Evolutionary conservation across 2,329 filamentous ascomycete genomes (phyloP), one percentile per base, ranked within the genome.

Genomic region (Venturia effusa): DNA sequence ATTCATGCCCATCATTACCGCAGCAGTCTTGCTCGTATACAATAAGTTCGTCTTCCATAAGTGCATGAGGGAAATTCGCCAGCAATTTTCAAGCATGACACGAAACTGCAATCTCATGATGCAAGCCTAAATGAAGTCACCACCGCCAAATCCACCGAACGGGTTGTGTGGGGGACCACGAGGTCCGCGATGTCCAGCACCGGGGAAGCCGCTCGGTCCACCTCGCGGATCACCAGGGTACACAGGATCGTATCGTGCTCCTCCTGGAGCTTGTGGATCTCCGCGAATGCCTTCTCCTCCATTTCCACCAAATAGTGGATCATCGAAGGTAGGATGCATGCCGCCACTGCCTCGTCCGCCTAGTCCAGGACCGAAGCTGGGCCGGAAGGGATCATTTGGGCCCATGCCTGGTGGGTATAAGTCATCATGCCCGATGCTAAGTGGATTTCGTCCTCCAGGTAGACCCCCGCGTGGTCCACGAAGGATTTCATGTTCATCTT

Each of bases 241-340:
- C 27, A 92, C 76, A 2, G 93, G 93, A 78, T 97, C 94, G 78
- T 91, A 97, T 67, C 94, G 81, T n/a, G 92, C 88, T 1, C 94
- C 94, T 1, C 91, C 92, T 4, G 94, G 94, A 34, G 85, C 87
- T 72, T 87, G 88, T 1, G 88, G 86, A 71, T 92, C 83, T 0
- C 78, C 80, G 17, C 75, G 74, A 17, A 76, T 75, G 19, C 73
- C 79, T 41, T 76, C 75, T 2, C 79, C 74, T 7, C 73, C 78
- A 1, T 78, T 75, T 1, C 79, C 81, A 0, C 87, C 88, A 72
- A 96, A 96, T 59, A 97, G 75, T 7, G 90, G 91, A 71, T 97
- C 92, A 69, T 96, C 91, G 73, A 96, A 94, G 0, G 92, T 96
- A 0, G 94, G 94, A 75, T 97, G 90, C 94, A 99, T 99, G 0